Base-by-base conservation (phyloP, 148 eudicot species). In the Fagopyrum tataricum region DNA sequence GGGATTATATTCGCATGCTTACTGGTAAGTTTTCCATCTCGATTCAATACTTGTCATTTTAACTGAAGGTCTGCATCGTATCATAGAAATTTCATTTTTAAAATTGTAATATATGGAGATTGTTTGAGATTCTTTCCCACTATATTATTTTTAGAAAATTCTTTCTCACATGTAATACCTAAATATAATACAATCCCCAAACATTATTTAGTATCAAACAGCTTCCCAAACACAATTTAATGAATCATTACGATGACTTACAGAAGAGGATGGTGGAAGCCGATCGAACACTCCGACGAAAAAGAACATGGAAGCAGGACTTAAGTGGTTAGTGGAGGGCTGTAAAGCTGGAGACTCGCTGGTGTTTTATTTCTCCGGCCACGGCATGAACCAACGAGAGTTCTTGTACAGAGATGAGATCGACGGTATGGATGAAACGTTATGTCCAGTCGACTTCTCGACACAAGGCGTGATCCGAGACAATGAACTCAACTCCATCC, bases 321-420 rank as follows among this genome's bases (percentile, higher is more conserved):
- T 91, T 72, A 79, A 74, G 75, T 91, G 97, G 97, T 87, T 91
- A 18, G 86, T 85, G 24, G 70, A 82, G 18, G 90, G 83, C 67
- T 79, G 85, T 73, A 82, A 71, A 76, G 37, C 84, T 13, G 97
- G 92, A 74, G 97, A 92, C 79, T 90, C 96, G 10, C 70, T 92
- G 83, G 92, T 90, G 44, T 90, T 92, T 72, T 86, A 82, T 77
- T 92, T 79, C 78, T 90, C 97, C 5, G 97, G 97, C 7, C 97
- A 92, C 72, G 97, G 97, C 31, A 47, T 78, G 46, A 79, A 87
- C 31, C 89, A 83, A 44, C 89, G 56, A 20, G 95, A 90, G 67
- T 74, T 80, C 58, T 64, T 48, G 11, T 70, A 64, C 4, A 5
- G 68, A 64, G 95, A 89, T 48, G 97, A 92, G 78, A 17, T 74